These are phyloP conservation scores for Cladosporium sp. DNA, from an alignment of 2,329 filamentous ascomycete species.

Conservation along the genomic window DNA sequence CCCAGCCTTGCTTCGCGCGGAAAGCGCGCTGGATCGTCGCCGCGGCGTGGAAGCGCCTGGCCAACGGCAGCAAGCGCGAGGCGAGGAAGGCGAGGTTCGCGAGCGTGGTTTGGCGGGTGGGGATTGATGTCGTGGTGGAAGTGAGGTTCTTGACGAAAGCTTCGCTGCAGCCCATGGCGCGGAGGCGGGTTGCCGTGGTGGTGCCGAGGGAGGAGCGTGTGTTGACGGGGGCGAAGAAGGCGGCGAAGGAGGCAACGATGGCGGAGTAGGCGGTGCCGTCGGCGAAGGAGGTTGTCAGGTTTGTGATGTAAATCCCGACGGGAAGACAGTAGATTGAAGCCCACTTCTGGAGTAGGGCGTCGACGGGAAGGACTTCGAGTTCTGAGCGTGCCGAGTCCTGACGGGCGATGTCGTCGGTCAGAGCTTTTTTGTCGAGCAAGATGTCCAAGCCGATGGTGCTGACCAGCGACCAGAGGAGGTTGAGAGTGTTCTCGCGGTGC, in stretches of 20 bases:
- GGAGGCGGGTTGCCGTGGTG: constrained; percentile 38
- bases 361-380: not conserved
- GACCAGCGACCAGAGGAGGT: constrained; percentile 60
- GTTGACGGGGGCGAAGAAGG: constrained; percentile 37
- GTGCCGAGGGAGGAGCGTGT: not conserved
- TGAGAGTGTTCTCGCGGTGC: constrained; percentile 64
- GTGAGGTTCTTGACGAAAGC: constrained; percentile 49
- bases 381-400: not conserved
- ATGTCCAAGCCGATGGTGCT: constrained; percentile 56
- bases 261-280: constrained; percentile 55
- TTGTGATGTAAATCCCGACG: constrained; percentile 49
- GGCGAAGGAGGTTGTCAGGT: constrained; percentile 60
- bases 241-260: constrained; percentile 59
- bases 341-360: constrained; percentile 56
- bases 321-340: constrained; percentile 52
- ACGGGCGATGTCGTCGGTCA: constrained; percentile 48
- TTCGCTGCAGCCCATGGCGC: constrained; percentile 43
- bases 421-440: constrained; percentile 57
- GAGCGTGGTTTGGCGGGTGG: constrained; percentile 56
- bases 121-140: constrained; percentile 42
- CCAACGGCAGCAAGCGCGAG: constrained; percentile 56
- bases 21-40: constrained; percentile 54
- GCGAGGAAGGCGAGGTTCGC: constrained; percentile 61
- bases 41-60: constrained; percentile 52
- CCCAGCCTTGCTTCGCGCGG: constrained; percentile 41